These are phyloP conservation scores for Chlorociboria aeruginascens DNA, from an alignment of 495 filamentous ascomycete genomes.

Conservation along the genomic window DNA sequence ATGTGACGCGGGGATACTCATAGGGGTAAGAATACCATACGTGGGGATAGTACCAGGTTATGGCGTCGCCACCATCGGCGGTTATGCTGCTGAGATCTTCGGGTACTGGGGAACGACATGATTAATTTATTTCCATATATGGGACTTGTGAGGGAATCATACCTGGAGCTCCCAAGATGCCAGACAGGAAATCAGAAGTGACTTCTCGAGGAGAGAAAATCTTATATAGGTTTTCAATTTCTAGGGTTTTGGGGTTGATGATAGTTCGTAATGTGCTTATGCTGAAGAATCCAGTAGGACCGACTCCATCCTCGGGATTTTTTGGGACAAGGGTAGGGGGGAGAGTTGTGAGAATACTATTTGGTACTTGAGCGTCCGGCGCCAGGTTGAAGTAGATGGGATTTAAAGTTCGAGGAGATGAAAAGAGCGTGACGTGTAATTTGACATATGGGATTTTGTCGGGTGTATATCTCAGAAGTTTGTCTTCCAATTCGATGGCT, in stretches of 20 bases:
- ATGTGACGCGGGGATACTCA: constrained; percentile 69
- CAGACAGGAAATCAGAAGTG: constrained; percentile 48
- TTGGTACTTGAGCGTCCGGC: constrained; percentile 41
- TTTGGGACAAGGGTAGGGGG: constrained; percentile 36
- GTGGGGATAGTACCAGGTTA: constrained; percentile 65
- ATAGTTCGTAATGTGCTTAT: constrained; percentile 65
- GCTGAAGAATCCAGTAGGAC: constrained; percentile 71
- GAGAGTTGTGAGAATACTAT: constrained; percentile 73
- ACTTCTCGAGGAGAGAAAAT: constrained; percentile 74
- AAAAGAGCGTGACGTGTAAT: constrained; percentile 81
- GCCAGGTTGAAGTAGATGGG: constrained; percentile 57
- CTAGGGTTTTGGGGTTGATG: constrained; percentile 37
- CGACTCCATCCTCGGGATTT: constrained; percentile 42
- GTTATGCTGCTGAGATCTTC: constrained; percentile 15
- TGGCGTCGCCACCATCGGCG: constrained; percentile 30
- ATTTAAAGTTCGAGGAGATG: constrained; percentile 58
- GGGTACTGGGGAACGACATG: constrained; percentile 13
- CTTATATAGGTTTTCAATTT: constrained; percentile 80
- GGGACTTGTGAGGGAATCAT: not conserved
- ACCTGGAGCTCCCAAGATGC: constrained; percentile 9
- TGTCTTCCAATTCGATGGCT: constrained; percentile 36
- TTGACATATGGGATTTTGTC: constrained; percentile 71
- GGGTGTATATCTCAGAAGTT: constrained; percentile 39
- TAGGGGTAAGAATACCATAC: constrained; percentile 80
- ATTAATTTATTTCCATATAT: constrained; percentile 17